Conservation (phyloP, 2,329 filamentous ascomycete species). For the Chaetomium sp. region DNA sequence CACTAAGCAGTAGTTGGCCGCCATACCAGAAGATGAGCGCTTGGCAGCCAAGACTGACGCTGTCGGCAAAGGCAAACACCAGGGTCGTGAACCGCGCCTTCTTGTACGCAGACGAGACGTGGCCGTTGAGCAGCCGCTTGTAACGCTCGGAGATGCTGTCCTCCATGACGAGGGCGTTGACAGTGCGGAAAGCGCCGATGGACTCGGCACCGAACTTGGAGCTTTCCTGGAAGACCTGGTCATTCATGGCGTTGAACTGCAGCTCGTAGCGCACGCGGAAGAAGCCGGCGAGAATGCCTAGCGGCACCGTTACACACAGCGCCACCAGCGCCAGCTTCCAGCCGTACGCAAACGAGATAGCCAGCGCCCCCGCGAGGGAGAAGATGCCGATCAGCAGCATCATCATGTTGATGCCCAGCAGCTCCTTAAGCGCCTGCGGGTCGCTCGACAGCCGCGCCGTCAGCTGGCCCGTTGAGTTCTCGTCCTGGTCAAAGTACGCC, state of each 20-base stretch:
- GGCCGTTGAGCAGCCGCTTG: conserved; percentile 47
- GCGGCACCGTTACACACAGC: conserved; percentile 52
- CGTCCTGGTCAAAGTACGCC: conserved; percentile 54
- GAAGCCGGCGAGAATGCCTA: conserved; percentile 42
- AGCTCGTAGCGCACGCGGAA: conserved; percentile 52
- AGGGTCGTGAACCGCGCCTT: conserved; percentile 57
- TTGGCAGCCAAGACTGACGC: conserved; percentile 55
- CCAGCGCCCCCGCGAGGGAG: conserved; percentile 56
- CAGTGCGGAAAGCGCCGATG: conserved; percentile 67
- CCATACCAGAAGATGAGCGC: conserved; percentile 64
- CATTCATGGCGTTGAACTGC: conserved; percentile 64
- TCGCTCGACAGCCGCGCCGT: conserved; percentile 51
- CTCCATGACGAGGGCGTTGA: conserved; percentile 64
- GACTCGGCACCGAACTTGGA: conserved; percentile 70
- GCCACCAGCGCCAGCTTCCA: conserved; percentile 71
- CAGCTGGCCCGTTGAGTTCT: conserved; percentile 54
- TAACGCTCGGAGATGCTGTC: conserved; percentile 58
- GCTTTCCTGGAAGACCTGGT: conserved; percentile 61
- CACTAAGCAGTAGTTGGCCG: conserved; percentile 44
- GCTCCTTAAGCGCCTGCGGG: conserved; percentile 54
- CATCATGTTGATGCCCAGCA: conserved; percentile 58
- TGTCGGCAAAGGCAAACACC: conserved; percentile 64
- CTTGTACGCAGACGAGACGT: conserved; percentile 53
- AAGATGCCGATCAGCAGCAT: conserved; percentile 58
- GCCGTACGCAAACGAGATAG: conserved; percentile 63